Conservation (phyloP, 305 asterid genomes). For the Solanum hybrid region DNA sequence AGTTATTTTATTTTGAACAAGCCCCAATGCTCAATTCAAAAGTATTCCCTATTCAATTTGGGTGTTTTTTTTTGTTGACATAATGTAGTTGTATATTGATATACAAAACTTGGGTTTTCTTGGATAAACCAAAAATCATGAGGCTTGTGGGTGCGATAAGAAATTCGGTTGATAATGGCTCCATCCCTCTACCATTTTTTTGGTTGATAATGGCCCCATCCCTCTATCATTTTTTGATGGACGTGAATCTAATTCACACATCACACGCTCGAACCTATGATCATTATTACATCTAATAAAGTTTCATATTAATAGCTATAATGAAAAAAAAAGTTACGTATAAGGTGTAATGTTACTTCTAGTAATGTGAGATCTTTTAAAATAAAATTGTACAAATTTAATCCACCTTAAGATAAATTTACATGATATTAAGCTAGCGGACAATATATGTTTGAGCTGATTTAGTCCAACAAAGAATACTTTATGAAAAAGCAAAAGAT, state of each 20-base stretch:
- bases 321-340: no score
- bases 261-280: not conserved
- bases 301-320: not conserved
- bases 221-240: not conserved
- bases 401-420: not conserved
- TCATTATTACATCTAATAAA: not conserved
- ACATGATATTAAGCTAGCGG: not conserved
- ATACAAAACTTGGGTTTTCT: not conserved
- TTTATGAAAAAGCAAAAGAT: not conserved
- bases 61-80: not conserved
- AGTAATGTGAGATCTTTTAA: not conserved
- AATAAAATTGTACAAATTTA: not conserved
- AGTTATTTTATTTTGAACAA: not conserved
- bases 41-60: not conserved
- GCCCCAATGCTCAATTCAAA: not conserved
- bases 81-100: not conserved
- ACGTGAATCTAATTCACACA: not conserved
- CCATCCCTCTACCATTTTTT: not conserved
- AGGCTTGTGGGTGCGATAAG: not conserved
- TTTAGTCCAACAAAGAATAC: not conserved
- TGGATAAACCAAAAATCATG: not conserved
- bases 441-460: not conserved
- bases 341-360: not conserved
- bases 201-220: not conserved
- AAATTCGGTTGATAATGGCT: not conserved